Conservation (phyloP, 1,139 yeast genomes). For the Yueomyces sp. region DNA sequence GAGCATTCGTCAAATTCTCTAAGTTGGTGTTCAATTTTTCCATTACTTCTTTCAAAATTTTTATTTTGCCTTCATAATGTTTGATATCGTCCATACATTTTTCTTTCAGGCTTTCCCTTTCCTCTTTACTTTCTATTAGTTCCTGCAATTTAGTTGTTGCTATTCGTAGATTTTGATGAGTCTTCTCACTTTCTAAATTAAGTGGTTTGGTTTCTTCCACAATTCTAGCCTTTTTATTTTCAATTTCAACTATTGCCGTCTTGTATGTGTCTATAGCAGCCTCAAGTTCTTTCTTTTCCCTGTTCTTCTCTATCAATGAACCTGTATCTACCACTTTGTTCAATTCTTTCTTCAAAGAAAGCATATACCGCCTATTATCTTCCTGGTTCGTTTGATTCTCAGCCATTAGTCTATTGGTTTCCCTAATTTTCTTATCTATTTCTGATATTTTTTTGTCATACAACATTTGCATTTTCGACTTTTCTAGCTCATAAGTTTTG, state of each 20-base stretch:
- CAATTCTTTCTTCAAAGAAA: constrained; percentile 10
- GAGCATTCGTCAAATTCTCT: constrained; percentile 19
- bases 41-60: constrained; percentile 7
- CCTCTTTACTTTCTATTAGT: constrained; percentile 15
- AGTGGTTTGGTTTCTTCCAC: constrained; percentile 14
- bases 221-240: constrained; percentile 14
- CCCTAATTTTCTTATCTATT: constrained; percentile 3
- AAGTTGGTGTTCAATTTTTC: constrained; percentile 21
- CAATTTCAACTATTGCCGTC: constrained; percentile 18
- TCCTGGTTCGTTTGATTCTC: constrained; percentile 11
- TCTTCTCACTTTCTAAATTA: background rate
- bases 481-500: constrained; percentile 11
- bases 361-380: constrained; percentile 2
- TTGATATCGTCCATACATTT: constrained; percentile 17
- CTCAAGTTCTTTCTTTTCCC: constrained; percentile 18
- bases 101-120: constrained; percentile 16
- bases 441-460: constrained; percentile 5
- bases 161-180: constrained; percentile 7
- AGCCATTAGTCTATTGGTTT: constrained; percentile 1
- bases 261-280: constrained; percentile 19
- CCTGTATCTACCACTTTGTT: constrained; percentile 30
- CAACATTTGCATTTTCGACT: constrained; percentile 6
- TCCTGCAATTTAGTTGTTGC: constrained; percentile 9
- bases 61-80: constrained; percentile 7
- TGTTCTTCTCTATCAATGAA: constrained; percentile 23